These are phyloP conservation scores for Globisporangium spinosum DNA, from an alignment of 352 stramenopile genomes.

Conservation along the genomic window DNA sequence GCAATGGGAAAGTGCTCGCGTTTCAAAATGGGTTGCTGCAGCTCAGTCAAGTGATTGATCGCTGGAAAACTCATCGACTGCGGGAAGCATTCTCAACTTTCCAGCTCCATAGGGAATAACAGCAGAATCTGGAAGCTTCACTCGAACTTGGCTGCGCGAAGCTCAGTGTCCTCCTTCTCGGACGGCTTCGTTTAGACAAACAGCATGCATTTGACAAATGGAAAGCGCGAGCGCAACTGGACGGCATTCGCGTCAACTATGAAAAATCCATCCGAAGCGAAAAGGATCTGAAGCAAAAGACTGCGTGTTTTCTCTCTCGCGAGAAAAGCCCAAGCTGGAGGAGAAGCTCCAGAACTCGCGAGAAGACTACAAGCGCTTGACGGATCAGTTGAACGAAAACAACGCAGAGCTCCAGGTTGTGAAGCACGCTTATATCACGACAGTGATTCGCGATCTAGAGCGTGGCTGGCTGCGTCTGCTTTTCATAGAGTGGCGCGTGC, in stretches of 20 bases:
- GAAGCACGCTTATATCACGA: conserved; percentile 65
- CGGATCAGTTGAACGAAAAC: conserved; percentile 41
- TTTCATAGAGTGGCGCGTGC: conserved; percentile 43
- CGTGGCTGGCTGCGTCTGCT: conserved; percentile 37
- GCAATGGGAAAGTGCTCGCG: background rate
- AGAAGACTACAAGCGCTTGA: conserved; percentile 32
- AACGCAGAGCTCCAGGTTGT: conserved; percentile 55
- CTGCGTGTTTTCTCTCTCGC: conserved; percentile 64
- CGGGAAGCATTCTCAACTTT: conserved; percentile 1
- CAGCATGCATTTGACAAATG: conserved; percentile 22
- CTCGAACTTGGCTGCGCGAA: conserved; percentile 23
- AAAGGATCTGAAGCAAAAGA: conserved; percentile 58
- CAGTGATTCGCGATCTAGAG: conserved; percentile 45
- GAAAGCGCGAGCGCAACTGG: conserved; percentile 25
- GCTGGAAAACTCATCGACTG: conserved; percentile 1
- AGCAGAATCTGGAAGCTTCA: background rate
- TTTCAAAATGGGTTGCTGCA: background rate
- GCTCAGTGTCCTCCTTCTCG: conserved; percentile 25
- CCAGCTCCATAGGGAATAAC: background rate
- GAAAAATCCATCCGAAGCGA: conserved; percentile 29
- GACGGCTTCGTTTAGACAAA: conserved; percentile 13
- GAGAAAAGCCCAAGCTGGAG: conserved; percentile 55
- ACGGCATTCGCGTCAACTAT: conserved; percentile 22
- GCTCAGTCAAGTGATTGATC: background rate
- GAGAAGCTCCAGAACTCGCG: conserved; percentile 41